These are phyloP conservation scores for Fraxinus platypoda DNA, from an alignment of 305 asterid genomes.

Conservation along the genomic window DNA sequence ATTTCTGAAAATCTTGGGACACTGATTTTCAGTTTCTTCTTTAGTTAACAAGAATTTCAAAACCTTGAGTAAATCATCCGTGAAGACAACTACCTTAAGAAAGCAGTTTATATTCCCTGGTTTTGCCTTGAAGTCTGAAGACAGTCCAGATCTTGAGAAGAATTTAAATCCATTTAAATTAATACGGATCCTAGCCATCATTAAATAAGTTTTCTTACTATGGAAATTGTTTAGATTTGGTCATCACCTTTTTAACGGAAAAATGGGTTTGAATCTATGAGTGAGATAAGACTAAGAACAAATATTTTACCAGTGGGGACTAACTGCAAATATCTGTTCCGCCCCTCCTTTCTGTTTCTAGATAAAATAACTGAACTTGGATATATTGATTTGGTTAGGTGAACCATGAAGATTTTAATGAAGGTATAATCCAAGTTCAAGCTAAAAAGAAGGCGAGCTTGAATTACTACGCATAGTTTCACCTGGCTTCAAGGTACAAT, in stretches of 20 bases:
- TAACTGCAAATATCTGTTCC: not conserved
- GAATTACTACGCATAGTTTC: constrained; percentile 29
- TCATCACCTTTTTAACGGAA: not conserved
- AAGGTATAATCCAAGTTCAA: constrained; percentile 37
- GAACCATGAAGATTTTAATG: constrained; percentile 36
- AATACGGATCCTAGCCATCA: not conserved
- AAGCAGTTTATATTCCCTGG: not conserved
- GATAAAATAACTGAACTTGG: not conserved
- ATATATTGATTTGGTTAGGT: constrained; percentile 14
- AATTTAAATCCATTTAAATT: not conserved
- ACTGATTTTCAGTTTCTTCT: not conserved
- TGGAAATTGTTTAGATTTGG: not conserved
- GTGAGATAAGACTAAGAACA: not conserved
- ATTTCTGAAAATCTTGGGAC: not conserved
- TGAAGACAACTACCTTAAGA: not conserved
- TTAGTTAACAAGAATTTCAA: not conserved
- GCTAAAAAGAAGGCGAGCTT: constrained; percentile 39
- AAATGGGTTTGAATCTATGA: not conserved
- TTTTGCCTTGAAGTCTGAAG: not conserved
- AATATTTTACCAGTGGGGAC: not conserved
- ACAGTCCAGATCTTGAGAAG: not conserved
- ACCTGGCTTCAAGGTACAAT: not conserved
- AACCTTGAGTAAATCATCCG: not conserved
- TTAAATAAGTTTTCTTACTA: not conserved
- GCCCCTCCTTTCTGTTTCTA: not conserved